A percentile compares a stretch with the other conserved stretches of the same genome.
Evolutionary conservation across 257 asterid genomes (phyloP).

Genomic region (Capsicum chinense): DNA sequence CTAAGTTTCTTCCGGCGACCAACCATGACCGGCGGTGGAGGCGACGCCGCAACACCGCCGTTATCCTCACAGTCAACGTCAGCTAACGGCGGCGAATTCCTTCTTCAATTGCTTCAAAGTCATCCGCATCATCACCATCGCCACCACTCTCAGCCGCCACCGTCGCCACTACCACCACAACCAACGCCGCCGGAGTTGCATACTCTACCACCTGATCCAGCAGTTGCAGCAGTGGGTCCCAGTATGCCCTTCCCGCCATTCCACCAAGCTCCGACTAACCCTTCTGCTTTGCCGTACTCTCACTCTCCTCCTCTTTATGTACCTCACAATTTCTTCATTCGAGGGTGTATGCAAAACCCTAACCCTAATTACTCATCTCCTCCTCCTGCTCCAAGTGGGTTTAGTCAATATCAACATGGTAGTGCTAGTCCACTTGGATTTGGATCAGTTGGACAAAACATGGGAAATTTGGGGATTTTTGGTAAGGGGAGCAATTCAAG

Average conservation of each 20-base stretch:
- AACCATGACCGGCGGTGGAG: slow-evolving; percentile 60
- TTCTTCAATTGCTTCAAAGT: slow-evolving; percentile 69
- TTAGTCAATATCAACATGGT: slow-evolving; percentile 43
- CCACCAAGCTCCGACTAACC: slow-evolving; percentile 31
- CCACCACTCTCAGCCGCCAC: slow-evolving; percentile 27
- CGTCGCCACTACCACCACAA: neutral
- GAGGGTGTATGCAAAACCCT: slow-evolving; percentile 61
- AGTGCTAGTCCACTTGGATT: slow-evolving; percentile 37
- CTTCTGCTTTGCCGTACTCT: slow-evolving; percentile 27
- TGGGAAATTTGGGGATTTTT: slow-evolving; percentile 40
- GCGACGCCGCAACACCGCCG: slow-evolving; percentile 58
- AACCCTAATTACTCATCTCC: slow-evolving; percentile 42
- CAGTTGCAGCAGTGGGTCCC: slow-evolving; percentile 83
- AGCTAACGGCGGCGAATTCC: slow-evolving; percentile 72
- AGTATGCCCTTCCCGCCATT: slow-evolving; percentile 41
- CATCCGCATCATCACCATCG: slow-evolving; percentile 43
- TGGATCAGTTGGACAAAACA: slow-evolving; percentile 33
- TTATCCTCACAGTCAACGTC: slow-evolving; percentile 31
- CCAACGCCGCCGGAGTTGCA: slow-evolving; percentile 34
- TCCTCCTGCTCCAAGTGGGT: slow-evolving; percentile 38
- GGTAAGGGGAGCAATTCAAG: slow-evolving; percentile 24
- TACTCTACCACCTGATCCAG: slow-evolving; percentile 67
- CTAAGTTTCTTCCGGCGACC: neutral
- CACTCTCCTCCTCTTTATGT: slow-evolving; percentile 53
- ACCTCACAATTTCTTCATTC: slow-evolving; percentile 56